Evolutionary conservation across 768 basidiomycete genomes (phyloP).

Genomic region (Epithele typhae): DNA sequence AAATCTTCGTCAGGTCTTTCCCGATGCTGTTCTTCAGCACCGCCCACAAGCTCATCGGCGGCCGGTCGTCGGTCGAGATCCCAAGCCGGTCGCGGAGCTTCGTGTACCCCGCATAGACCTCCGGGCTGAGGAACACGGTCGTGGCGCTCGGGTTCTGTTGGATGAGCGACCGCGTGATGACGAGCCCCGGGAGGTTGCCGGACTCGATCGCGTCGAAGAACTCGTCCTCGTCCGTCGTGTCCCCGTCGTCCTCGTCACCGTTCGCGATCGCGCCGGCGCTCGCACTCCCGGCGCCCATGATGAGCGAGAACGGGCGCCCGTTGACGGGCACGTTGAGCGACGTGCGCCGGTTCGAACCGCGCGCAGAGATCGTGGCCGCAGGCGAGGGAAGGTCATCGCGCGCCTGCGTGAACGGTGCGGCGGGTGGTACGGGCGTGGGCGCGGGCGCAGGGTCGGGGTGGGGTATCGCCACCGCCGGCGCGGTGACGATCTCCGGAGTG

Average conservation of each 20-base stretch:
- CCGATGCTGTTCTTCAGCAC: conserved; percentile 95
- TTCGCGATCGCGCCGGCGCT: background rate
- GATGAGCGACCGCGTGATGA: conserved; percentile 61
- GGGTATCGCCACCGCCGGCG: background rate
- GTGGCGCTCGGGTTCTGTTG: conserved; percentile 28
- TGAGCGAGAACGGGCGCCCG: conserved; percentile 7
- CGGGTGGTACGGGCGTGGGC: too few species aligned
- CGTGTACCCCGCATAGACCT: conserved; percentile 65
- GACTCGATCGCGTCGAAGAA: conserved; percentile 96
- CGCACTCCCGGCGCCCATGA: background rate
- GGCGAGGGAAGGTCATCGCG: background rate
- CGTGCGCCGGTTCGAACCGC: background rate
- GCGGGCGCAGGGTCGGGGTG: background rate
- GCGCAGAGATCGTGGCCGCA: conserved; percentile 14
- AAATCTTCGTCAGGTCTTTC: conserved; percentile 94
- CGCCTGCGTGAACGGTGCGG: background rate
- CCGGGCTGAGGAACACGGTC: conserved; percentile 31
- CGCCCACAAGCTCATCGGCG: conserved; percentile 88
- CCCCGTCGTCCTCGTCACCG: conserved; percentile 25
- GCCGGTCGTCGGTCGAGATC: conserved; percentile 71
- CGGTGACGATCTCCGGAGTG: background rate
- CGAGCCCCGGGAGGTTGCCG: conserved; percentile 70
- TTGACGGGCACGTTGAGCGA: background rate
- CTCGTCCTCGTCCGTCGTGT: conserved; percentile 87
- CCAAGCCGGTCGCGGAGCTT: conserved; percentile 56